Base-by-base conservation (phyloP, 306 rosid species). In the Carpinus viminea region DNA sequence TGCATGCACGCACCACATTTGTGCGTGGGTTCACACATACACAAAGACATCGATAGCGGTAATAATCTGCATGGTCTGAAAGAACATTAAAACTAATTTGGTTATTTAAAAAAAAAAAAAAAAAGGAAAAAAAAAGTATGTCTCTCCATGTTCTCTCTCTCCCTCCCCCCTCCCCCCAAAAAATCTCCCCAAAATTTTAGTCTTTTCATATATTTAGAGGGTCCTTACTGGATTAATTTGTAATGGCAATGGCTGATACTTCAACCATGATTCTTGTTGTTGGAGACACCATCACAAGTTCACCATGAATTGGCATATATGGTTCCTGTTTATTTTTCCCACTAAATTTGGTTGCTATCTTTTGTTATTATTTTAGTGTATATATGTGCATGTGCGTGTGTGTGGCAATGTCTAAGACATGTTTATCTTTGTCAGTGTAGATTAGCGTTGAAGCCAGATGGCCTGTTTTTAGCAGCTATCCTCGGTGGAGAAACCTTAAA, bases 361-460 rank as follows among this genome's bases (percentile, higher is more conserved):
- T 77, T 55, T 34, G 2, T 21, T 50, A 7, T 79, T 43, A 17
- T 76, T 77, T 46, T 38, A 53, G 12, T 51, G 21, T 61, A 45
- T 18, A 47, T 70, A 54, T 34, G 38, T 7, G 17, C 55, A 21
- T 34, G 5, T 20, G 34, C 34, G 48, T 61, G 74, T 74, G 66
- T 61, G 74, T 74, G 66, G 65, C 24, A 76, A 70, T 78, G 68
- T 80, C 62, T 80, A 70, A 70, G 24, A 20, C 46, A 64, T 83
- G 66, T 61, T 84, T 84, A 56, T 83, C 76, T 82, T 82, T 85
- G 83, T 77, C 97, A 94, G 98, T 73, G 92, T 88, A 91, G 90
- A 88, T 72, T 94, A 88, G 98, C 98, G 20, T 74, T 94, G 88
- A 94, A 94, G 80, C 92, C 98, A 4, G 98, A 94, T 90, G 98